A percentile compares a stretch with the other conserved stretches of the same genome.
Evolutionary conservation across 2,329 filamentous ascomycete genomes (phyloP).

Genomic region (Pyrenochaeta sp.): DNA sequence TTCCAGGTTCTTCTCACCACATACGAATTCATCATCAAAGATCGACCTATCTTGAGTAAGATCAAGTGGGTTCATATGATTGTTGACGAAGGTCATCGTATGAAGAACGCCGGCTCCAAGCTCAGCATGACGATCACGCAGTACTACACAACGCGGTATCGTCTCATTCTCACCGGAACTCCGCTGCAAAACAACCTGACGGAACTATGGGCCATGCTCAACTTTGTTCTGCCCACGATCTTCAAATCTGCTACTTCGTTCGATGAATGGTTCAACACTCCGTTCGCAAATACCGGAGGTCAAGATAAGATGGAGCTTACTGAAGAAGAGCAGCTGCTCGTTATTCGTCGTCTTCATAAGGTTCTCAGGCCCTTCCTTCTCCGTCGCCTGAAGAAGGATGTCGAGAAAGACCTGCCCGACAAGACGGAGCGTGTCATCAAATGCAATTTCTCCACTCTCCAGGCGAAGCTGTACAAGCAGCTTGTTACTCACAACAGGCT

Average conservation of each 20-base stretch:
- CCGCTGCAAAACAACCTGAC: slow-evolving; percentile 96
- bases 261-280: slow-evolving; percentile 99
- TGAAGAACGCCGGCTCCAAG: slow-evolving; percentile 99
- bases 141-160: slow-evolving; percentile 94
- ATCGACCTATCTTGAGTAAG: slow-evolving; percentile 92
- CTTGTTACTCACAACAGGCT: slow-evolving; percentile 96
- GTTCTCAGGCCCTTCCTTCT: slow-evolving; percentile 96
- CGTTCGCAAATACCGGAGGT: slow-evolving; percentile 95
- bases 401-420: slow-evolving; percentile 97
- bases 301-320: slow-evolving; percentile 99
- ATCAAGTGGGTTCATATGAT: slow-evolving; percentile 99
- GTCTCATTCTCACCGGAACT: slow-evolving; percentile 95
- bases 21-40: slow-evolving; percentile 99
- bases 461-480: slow-evolving; percentile 94
- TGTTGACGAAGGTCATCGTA: slow-evolving; percentile 97
- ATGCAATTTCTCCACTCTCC: slow-evolving; percentile 95
- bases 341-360: slow-evolving; percentile 98
- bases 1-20: slow-evolving; percentile 98
- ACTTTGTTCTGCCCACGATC: slow-evolving; percentile 97
- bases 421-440: slow-evolving; percentile 99
- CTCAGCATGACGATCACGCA: slow-evolving; percentile 92
- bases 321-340: slow-evolving; percentile 98
- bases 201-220: slow-evolving; percentile 96
- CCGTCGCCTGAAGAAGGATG: slow-evolving; percentile 98
- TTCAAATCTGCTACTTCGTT: slow-evolving; percentile 99